Base-by-base conservation (phyloP, 768 basidiomycete species). In the Postia placenta region DNA sequence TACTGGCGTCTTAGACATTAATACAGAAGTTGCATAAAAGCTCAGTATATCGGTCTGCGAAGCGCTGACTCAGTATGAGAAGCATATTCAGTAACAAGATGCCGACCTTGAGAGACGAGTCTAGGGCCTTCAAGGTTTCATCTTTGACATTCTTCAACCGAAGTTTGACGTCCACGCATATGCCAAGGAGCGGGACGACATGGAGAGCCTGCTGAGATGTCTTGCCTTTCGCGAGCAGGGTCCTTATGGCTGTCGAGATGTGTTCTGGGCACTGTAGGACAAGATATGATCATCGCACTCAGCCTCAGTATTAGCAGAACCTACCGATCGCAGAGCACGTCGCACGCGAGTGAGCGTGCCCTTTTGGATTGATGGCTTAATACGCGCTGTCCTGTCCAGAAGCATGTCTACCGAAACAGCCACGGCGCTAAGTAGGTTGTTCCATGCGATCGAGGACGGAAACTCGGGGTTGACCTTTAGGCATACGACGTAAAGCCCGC, bases 1-100 rank as follows among this genome's bases (percentile, higher is more conserved):
- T 7, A 91, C 73, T 1, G 74, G 63, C 0, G 69, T 69, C 66
- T 85, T 89, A 0, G 88, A 76, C 68, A 86, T 80, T 17, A 95
- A 61, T 4, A 94, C 70, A 5, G 75, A 64, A 19, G 64, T 75
- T 0, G 74, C 65, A 58, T 90, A 92, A 25, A 83, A 69, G 15
- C 66, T 64, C 15, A 87, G 50, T 30, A 93, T 75, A 2, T 72
- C 77, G 41, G 69, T 68, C 83, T 90, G 55, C 5, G 51, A 6
- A 24, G 42, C 35, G 30, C 30, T 7, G 9, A 33, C 15, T 7
- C 7, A 33, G 30, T 15, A 33, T 15, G 30, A 33, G n/a, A n/a
- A n/a, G n/a, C 17, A 52, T 26, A 50, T 48, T 45, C 35, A 35
- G 23, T 44, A 54, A 22, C 4, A 46, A 19, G 12, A 45, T 14